Percentiles rank a stretch among this genome's conserved stretches.
Conservation (phyloP, 1,139 yeast genomes). For the Geotrichum macrosporum region DNA sequence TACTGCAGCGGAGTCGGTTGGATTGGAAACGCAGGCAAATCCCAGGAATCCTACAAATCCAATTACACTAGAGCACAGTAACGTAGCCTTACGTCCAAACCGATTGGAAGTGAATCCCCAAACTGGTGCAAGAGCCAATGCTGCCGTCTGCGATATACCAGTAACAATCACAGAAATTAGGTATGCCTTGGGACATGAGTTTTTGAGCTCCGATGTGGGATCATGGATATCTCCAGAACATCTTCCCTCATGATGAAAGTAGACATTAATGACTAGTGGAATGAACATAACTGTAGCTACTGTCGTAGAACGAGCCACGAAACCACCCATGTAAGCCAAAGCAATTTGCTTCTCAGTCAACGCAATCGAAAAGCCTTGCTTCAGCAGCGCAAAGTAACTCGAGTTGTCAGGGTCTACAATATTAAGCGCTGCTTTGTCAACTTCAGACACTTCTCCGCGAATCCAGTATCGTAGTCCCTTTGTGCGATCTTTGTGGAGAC, state of each 20-base stretch:
- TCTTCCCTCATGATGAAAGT: conserved; percentile 40
- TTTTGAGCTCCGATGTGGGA: conserved; percentile 27
- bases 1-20: conserved; percentile 37
- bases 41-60: conserved; percentile 42
- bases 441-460: conserved; percentile 28
- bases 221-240: conserved; percentile 29
- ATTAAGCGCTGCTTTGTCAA: conserved; percentile 34
- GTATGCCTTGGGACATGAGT: conserved; percentile 59
- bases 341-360: conserved; percentile 37
- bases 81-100: conserved; percentile 43
- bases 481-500: conserved; percentile 47
- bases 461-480: conserved; percentile 35
- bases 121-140: conserved; percentile 56
- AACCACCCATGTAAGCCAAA: conserved; percentile 58
- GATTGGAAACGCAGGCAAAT: conserved; percentile 35
- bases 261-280: conserved; percentile 59
- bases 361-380: conserved; percentile 46
- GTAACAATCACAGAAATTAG: conserved; percentile 62
- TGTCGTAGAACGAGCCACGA: conserved; percentile 61
- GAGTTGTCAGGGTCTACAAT: conserved; percentile 19
- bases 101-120: conserved; percentile 58
- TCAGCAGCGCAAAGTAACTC: conserved; percentile 42
- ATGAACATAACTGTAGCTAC: conserved; percentile 59
- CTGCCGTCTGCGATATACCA: conserved; percentile 59
- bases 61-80: conserved; percentile 39